Evolutionary conservation across 257 asterid genomes (phyloP), one percentile per base, ranked within the genome.

Genomic region (Forsythia suspensa): DNA sequence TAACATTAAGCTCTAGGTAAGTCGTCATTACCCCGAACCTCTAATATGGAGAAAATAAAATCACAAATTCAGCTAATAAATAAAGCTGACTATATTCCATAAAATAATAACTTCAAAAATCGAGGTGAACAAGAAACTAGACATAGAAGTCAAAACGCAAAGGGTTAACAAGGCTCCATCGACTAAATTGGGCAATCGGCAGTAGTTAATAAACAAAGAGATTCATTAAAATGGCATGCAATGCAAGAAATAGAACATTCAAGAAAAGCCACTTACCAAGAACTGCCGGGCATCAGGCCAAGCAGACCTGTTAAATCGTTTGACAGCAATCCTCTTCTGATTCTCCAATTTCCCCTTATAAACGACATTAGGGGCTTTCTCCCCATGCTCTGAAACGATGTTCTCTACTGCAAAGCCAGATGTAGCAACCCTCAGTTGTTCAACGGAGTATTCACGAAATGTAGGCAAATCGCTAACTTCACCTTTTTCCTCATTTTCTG

Each of bases 301-400:
- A 16, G 97, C 97, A 80, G 94, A 88, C 80, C 95, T 86, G 84
- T 91, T 91, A 81, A 95, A 95, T 82, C 98, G 97, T 85, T 95
- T 95, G 81, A 95, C 99, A 73, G 97, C 99, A 81, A 95, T 82
- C 24, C 94, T 85, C 86, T 87, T 85, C 88, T 93, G 98, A 82
- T 91, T 91, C 44, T 93, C 99, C 87, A 91, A 78, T 88, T 90
- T 95, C 68, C 97, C 97, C 84, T 88, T 91, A 79, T 93, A 93
- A 80, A 93, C 97, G 77, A 93, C 97, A 81, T 95, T 95, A 1
- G 98, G 99, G 36, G 99, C 99, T 85, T 95, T 93, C 88, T 95
- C 99, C 52, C 98, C 99, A 67, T 93, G 98, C 80, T 93, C 99
- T 38, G 99, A 95, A 52, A 95, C 96, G 71, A 95, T 95, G 84